Evolutionary conservation across 176 grass and related monocot genomes (phyloP).

Genomic region (Rhipidocladum racemiflorum): DNA sequence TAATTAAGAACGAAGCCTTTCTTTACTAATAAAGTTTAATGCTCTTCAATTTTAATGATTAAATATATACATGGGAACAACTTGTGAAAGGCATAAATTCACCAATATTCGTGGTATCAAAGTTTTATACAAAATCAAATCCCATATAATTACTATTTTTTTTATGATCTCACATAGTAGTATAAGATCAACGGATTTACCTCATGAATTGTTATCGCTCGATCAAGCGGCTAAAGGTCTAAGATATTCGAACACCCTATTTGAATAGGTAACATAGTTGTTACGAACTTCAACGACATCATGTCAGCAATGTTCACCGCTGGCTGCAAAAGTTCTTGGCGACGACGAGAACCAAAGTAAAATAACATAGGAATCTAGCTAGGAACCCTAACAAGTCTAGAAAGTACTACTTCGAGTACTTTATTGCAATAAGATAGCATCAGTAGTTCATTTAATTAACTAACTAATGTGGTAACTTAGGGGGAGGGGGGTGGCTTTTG

Average conservation of each 20-base stretch:
- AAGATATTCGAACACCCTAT: background rate
- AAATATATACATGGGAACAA: background rate
- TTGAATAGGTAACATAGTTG: background rate
- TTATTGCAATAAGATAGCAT: background rate
- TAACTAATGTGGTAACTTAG: slow-evolving; percentile 24
- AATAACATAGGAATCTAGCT: background rate
- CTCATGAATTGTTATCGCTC: background rate
- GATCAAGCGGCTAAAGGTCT: background rate
- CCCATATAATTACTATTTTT: background rate
- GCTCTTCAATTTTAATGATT: background rate
- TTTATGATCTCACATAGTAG: no score
- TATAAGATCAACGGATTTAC: background rate
- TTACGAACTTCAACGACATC: background rate
- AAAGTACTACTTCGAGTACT: background rate
- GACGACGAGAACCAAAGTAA: background rate
- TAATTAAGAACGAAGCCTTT: background rate
- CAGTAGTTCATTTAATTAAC: background rate
- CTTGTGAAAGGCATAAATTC: background rate
- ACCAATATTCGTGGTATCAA: background rate
- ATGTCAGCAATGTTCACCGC: background rate
- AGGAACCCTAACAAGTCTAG: background rate
- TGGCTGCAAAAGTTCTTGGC: background rate
- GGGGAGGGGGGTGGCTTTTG: slow-evolving; percentile 16
- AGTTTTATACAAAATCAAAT: background rate
- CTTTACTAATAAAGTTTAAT: background rate